Percentiles rank a stretch among this genome's conserved stretches.
phyloP scores from a whole-genome alignment of 108 stramenopile species.

The Fragilaria crotonensis region DNA sequence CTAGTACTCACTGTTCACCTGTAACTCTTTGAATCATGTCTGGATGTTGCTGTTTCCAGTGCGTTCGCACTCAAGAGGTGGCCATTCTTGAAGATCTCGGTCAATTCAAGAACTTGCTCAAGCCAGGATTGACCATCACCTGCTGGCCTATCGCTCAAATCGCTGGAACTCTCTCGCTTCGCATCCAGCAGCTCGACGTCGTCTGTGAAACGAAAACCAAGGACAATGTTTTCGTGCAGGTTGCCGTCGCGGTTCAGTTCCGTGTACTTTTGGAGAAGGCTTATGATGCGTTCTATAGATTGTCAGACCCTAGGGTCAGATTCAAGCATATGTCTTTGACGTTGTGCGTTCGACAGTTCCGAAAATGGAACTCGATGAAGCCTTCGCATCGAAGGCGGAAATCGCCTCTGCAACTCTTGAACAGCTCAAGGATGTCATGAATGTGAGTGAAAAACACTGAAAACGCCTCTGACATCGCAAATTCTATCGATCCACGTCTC shows the following conservation, averaged over 20 bases:
- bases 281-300: constrained; percentile 86
- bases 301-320: constrained; percentile 86
- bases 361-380: constrained; percentile 82
- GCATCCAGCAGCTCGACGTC: constrained; percentile 89
- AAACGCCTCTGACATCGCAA: no score
- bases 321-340: constrained; percentile 88
- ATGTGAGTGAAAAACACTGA: no score
- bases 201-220: constrained; percentile 94
- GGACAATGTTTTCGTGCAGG: constrained; percentile 92
- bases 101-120: constrained; percentile 59
- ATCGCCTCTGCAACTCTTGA: constrained; percentile 72
- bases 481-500: no score
- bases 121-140: constrained; percentile 67
- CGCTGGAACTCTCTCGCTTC: constrained; percentile 72
- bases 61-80: constrained; percentile 55
- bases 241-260: constrained; percentile 84
- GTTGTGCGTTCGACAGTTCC: constrained; percentile 85
- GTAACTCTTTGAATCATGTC: no score
- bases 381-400: constrained; percentile 73
- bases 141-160: constrained; percentile 61
- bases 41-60: neutral
- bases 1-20: no score
- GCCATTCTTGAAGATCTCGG: constrained; percentile 84
- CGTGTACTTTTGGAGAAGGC: constrained; percentile 56
- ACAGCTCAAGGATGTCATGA: constrained; percentile 79